These are phyloP conservation scores for Hordeum vulgare DNA, from an alignment of 176 grass and related monocot species.

Conservation along the genomic window DNA sequence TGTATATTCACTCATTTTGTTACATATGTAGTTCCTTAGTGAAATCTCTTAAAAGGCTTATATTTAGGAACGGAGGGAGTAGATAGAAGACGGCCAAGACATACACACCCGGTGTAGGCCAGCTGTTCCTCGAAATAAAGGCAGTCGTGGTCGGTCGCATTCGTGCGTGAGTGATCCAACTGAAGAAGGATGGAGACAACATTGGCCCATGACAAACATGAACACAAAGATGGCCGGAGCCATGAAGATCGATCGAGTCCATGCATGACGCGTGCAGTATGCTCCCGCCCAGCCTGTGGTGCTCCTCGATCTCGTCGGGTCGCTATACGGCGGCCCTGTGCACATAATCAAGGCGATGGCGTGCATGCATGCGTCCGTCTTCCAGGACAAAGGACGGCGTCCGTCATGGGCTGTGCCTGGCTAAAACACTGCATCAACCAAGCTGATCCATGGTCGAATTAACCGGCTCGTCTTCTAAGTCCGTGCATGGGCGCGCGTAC, in stretches of 20 bases:
- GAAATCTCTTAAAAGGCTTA: too few relatives aligned
- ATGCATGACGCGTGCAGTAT: not conserved
- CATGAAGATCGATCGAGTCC: not conserved
- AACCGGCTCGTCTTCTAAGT: not conserved
- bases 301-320: too few relatives aligned
- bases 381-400: not conserved
- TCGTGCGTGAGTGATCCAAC: not conserved
- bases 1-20: too few relatives aligned
- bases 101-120: not conserved
- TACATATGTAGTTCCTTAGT: too few relatives aligned
- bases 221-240: constrained; percentile 1
- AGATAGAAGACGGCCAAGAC: not conserved
- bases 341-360: not conserved
- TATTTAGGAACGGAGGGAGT: too few relatives aligned
- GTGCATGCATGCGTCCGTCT: not conserved
- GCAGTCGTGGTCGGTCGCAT: too few relatives aligned
- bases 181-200: not conserved
- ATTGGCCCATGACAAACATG: not conserved
- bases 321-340: not conserved
- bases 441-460: not conserved
- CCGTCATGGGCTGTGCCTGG: not conserved
- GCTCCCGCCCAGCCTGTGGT: too few relatives aligned
- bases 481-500: not conserved
- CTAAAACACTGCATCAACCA: not conserved
- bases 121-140: not conserved